Percentiles rank a stretch among this genome's conserved stretches.
Evolutionary conservation across 176 grass and related monocot species (phyloP).

Genomic region (Chloris gayana): DNA sequence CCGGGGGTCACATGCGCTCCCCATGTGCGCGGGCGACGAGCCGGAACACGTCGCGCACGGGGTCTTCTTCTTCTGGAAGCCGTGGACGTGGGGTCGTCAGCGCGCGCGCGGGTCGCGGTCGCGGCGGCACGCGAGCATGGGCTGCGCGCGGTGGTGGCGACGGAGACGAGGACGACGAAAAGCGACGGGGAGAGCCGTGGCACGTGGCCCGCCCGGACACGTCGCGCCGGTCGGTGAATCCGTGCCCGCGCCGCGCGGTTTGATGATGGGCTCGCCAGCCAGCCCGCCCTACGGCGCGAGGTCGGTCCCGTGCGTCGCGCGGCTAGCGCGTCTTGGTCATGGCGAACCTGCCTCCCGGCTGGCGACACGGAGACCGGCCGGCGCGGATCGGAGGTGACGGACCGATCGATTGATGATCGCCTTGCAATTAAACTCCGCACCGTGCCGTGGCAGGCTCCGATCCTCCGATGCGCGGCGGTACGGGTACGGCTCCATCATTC

Average conservation of each 20-base stretch:
- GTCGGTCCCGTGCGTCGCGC: neutral
- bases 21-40: slow-evolving; percentile 19
- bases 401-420: neutral
- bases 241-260: neutral
- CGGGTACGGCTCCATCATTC: neutral
- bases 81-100: neutral
- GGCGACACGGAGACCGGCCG: slow-evolving; percentile 23
- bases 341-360: slow-evolving; percentile 30
- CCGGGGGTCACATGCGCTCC: slow-evolving; percentile 32
- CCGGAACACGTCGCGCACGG: slow-evolving; percentile 28
- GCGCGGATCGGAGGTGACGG: neutral
- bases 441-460: neutral
- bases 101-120: neutral
- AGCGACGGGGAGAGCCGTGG: neutral
- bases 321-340: too few relatives aligned
- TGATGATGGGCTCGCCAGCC: neutral
- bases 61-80: neutral
- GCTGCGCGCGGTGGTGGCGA: neutral
- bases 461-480: neutral
- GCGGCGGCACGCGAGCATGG: neutral
- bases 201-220: slow-evolving; percentile 19
- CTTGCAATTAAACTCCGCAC: neutral
- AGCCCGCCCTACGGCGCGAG: neutral
- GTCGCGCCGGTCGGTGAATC: neutral
- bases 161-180: neutral